Base-by-base conservation (phyloP, 805 yeast species). In the Sugiyamaella valdiviana region DNA sequence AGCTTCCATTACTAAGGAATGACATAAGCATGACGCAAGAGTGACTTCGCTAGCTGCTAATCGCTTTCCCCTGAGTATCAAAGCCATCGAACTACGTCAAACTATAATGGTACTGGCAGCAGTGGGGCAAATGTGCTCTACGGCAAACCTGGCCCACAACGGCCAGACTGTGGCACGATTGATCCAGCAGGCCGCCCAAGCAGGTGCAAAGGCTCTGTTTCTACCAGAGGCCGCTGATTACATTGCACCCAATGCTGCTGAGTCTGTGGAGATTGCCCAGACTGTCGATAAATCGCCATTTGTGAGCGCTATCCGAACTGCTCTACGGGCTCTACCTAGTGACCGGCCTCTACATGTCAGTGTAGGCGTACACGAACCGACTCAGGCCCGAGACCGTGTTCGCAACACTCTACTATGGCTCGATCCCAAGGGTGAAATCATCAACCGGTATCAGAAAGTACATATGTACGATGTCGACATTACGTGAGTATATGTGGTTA, bases 211-310 rank as follows among this genome's bases (percentile, higher is more conserved):
- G 53, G 79, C 87, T 2, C 70, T 93, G 4, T 88, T 93, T 60
- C 74, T 91, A 40, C 98, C 98, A 1, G 99, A 91, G 63, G 98
- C 98, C 0, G 76, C 93, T 3, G 98, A 91, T 63, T 91, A 88
- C 63, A 74, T 91, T 36, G 72, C 78, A 45, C 71, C 78, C 46
- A 78, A 79, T 59, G 82, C 90, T 1, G 63, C 58, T 0, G 90
- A 87, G 56, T 81, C 95, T 0, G 70, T 73, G 45, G 56, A 68
- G 22, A 67, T 91, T n/a, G 88, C 83, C 0, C 61, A 71, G 37
- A 51, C 75, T 12, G 70, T 74, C 22, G 66, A 68, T 1, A 61
- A 69, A 43, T 42, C 67, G 55, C 71, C 69, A 56, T 78, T 75
- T 55, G 29, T 57, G 15, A 57, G 73, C 41, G 51, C 60, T 42